Evolutionary conservation across 371 early-diverging fungal genomes (phyloP).

Genomic region (Dichotomocladium elegans): DNA sequence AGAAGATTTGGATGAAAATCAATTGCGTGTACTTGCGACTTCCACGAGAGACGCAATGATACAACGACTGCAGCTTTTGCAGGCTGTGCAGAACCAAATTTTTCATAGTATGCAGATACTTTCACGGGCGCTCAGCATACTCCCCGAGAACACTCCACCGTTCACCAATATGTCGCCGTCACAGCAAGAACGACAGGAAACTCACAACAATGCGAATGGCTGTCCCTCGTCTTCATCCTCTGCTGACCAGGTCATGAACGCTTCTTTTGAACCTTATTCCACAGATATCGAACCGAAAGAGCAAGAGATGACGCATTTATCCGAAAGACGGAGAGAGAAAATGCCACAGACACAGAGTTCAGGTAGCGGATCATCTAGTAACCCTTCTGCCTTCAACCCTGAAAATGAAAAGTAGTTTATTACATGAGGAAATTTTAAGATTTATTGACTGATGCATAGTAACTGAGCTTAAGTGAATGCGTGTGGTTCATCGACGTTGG

Average conservation of each 20-base stretch:
- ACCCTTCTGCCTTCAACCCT: background rate
- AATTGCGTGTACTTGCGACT: slow-evolving; percentile 51
- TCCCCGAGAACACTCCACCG: slow-evolving; percentile 21
- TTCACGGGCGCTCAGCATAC: slow-evolving; percentile 46
- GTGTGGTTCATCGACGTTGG: too few species aligned
- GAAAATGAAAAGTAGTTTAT: too few species aligned
- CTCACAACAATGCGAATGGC: too few species aligned
- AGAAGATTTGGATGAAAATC: slow-evolving; percentile 60
- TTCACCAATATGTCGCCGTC: background rate
- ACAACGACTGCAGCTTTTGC: slow-evolving; percentile 53
- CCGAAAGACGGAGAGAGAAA: background rate
- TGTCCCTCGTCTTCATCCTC: background rate
- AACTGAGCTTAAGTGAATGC: too few species aligned
- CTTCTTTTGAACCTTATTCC: too few species aligned
- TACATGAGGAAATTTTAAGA: too few species aligned
- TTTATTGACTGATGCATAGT: too few species aligned
- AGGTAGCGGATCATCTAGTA: background rate
- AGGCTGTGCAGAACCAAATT: slow-evolving; percentile 61
- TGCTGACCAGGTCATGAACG: too few species aligned
- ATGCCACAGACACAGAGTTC: background rate
- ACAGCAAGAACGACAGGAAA: too few species aligned
- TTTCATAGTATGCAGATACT: slow-evolving; percentile 56
- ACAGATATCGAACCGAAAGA: background rate
- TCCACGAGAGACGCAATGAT: slow-evolving; percentile 55
- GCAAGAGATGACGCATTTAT: background rate